Percentiles rank a stretch among this genome's conserved stretches.
Conservation (phyloP, 2,329 filamentous ascomycete genomes). For the Botrytis porri region DNA sequence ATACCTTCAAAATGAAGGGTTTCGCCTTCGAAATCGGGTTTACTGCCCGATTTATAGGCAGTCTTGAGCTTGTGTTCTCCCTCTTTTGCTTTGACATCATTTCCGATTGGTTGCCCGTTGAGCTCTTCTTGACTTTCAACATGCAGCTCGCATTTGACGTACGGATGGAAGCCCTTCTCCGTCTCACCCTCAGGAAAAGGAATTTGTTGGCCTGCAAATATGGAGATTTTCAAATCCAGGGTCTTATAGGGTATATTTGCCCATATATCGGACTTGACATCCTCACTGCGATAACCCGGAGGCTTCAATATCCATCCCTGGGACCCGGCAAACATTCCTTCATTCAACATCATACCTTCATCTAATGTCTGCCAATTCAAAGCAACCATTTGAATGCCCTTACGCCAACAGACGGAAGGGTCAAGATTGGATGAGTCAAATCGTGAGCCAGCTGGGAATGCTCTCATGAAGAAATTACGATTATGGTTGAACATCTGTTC, state of each 20-base stretch:
- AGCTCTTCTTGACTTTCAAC: constrained; percentile 58
- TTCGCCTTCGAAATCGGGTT: constrained; percentile 61
- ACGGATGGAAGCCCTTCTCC: constrained; percentile 58
- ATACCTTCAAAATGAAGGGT: constrained; percentile 58
- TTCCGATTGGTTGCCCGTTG: constrained; percentile 39
- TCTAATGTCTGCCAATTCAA: constrained; percentile 93
- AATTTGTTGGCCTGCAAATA: constrained; percentile 75
- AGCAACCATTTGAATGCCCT: constrained; percentile 86
- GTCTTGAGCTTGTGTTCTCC: constrained; percentile 60
- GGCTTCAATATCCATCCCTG: constrained; percentile 86
- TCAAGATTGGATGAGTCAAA: constrained; percentile 85
- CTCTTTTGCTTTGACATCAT: constrained; percentile 51
- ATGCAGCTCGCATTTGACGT: constrained; percentile 78
- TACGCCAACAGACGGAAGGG: constrained; percentile 79
- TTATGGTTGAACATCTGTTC: constrained; percentile 76
- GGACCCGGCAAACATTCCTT: constrained; percentile 82
- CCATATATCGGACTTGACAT: constrained; percentile 30
- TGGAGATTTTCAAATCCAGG: constrained; percentile 66
- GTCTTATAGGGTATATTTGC: constrained; percentile 45
- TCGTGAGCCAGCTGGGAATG: constrained; percentile 80
- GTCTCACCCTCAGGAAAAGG: constrained; percentile 59
- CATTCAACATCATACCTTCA: constrained; percentile 93
- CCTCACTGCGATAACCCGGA: constrained; percentile 58
- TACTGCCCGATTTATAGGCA: constrained; percentile 52
- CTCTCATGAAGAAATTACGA: constrained; percentile 75